phyloP scores from a whole-genome alignment of 371 early-diverging fungal genomes.

The Mortierella sp. region DNA sequence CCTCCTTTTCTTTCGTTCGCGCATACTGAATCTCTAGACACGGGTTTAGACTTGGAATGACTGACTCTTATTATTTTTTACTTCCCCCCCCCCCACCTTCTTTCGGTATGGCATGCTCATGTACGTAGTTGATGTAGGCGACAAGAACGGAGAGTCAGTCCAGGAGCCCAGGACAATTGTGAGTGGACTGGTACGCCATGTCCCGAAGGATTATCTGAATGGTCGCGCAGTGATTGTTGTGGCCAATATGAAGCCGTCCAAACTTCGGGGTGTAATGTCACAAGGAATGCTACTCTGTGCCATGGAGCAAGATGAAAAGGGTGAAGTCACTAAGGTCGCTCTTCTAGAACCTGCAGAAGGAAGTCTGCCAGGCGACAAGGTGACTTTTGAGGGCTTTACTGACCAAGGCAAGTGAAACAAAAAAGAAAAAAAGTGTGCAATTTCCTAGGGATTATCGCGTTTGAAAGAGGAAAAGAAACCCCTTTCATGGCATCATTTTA shows the following conservation, averaged over 20 bases:
- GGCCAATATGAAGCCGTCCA: slow-evolving; percentile 68
- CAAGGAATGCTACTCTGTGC: slow-evolving; percentile 72
- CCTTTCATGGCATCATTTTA: too few relatives aligned
- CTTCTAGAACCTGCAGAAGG: slow-evolving; percentile 58
- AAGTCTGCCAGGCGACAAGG: slow-evolving; percentile 59
- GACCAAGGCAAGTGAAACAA: slow-evolving; percentile 27
- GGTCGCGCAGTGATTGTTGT: slow-evolving; percentile 65
- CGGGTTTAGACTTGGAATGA: too few relatives aligned
- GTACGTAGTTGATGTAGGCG: slow-evolving; percentile 68
- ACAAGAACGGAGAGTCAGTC: slow-evolving; percentile 53
- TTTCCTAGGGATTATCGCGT: neutral
- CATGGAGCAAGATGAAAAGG: slow-evolving; percentile 42
- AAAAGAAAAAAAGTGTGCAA: neutral
- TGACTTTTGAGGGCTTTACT: slow-evolving; percentile 50
- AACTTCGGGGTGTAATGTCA: slow-evolving; percentile 67
- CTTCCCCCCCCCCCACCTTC: too few relatives aligned
- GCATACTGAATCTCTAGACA: neutral
- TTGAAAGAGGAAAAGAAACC: too few relatives aligned
- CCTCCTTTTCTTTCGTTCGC: too few relatives aligned
- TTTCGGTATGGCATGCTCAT: neutral
- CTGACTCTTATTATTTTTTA: too few relatives aligned
- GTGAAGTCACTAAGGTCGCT: slow-evolving; percentile 54
- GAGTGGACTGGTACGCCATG: slow-evolving; percentile 76
- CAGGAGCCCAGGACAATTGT: slow-evolving; percentile 73
- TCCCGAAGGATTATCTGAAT: slow-evolving; percentile 56